Evolutionary conservation across 2,329 filamentous ascomycete species (phyloP), one percentile per base, ranked within the genome.

Genomic region (Harringtonia lauricola): DNA sequence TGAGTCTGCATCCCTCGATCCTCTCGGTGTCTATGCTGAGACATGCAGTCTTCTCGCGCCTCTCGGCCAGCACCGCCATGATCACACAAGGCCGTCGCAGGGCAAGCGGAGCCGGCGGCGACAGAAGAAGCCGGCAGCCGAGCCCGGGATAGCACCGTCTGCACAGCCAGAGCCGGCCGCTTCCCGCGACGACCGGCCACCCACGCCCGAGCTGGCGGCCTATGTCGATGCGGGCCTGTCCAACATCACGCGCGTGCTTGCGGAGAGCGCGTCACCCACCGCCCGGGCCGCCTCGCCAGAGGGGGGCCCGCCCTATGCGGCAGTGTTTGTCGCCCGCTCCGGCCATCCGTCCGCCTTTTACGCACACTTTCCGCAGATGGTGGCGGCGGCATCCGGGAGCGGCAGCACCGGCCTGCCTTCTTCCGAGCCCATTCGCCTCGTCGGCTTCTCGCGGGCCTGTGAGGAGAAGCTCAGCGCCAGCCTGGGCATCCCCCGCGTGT

Each of bases 151-250:
- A 8, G 12, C 12, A 19, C 18, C 6, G 24, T 13, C 8, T 12
- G 14, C 4, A 7, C 14, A 28, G 19, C 5, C n/a, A 34, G n/a
- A 2, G 21, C 31, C 18, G 28, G 10, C 9, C 14, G 15, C 31
- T 19, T 12, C 12, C 34, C 18, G 46, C 47, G 33, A 47, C 34
- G 19, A 26, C 42, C 24, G 51, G 43, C 50, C 64, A 61, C 66
- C 64, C 36, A 50, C 47, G 38, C 77, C 79, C 4, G 74, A 73
- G 39, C 61, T 86, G 9, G 59, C 63, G n/a, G 61, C 62, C 4
- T 70, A 71, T 48, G 57, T 87, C 33, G 74, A 84, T 39, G 63
- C 84, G 39, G 83, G 84, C 3, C 63, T 86, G 36, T 74, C 79
- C 51, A 69, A 64, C 45, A 77, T 86, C 45, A 80, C 76, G 6